Percentiles rank a stretch among this genome's conserved stretches.
These are phyloP conservation scores for Cicer arietinum DNA, from an alignment of 306 rosid genomes.

Conservation along the genomic window DNA sequence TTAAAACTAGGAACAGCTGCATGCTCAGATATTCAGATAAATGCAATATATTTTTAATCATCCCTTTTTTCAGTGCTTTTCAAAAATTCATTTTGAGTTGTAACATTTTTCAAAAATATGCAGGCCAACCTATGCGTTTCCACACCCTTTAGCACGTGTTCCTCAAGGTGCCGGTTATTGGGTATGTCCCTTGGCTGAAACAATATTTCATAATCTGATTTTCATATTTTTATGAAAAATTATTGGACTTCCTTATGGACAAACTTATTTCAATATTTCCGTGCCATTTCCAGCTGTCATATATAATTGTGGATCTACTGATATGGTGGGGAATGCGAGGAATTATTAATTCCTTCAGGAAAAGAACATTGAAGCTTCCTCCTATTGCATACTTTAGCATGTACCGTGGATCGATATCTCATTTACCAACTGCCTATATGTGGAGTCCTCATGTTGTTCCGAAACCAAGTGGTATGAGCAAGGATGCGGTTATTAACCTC, in stretches of 20 bases:
- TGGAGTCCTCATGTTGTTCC: conserved; percentile 98
- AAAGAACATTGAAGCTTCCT: conserved; percentile 78
- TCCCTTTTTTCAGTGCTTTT: neutral
- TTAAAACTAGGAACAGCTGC: conserved; percentile 30
- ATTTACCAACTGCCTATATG: conserved; percentile 94
- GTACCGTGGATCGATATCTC: conserved; percentile 93
- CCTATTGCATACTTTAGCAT: conserved; percentile 97
- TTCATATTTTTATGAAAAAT: conserved; percentile 43
- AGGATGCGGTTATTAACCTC: conserved; percentile 25
- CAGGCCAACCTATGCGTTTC: conserved; percentile 93
- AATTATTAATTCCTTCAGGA: conserved; percentile 86
- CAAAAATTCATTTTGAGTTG: conserved; percentile 28
- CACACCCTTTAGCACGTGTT: conserved; percentile 96
- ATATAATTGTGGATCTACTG: conserved; percentile 84
- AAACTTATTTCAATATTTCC: conserved; percentile 45
- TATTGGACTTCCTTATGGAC: conserved; percentile 37
- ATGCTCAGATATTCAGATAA: conserved; percentile 35
- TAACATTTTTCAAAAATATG: conserved; percentile 50
- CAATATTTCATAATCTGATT: conserved; percentile 17
- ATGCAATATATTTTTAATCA: conserved; percentile 25
- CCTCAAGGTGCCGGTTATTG: conserved; percentile 92
- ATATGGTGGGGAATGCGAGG: conserved; percentile 98
- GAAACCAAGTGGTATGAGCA: conserved; percentile 80
- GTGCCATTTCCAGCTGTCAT: conserved; percentile 73
- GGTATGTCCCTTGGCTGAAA: conserved; percentile 61